phyloP scores from a whole-genome alignment of 495 filamentous ascomycete genomes.

The Lindgomyces ingoldianus region DNA sequence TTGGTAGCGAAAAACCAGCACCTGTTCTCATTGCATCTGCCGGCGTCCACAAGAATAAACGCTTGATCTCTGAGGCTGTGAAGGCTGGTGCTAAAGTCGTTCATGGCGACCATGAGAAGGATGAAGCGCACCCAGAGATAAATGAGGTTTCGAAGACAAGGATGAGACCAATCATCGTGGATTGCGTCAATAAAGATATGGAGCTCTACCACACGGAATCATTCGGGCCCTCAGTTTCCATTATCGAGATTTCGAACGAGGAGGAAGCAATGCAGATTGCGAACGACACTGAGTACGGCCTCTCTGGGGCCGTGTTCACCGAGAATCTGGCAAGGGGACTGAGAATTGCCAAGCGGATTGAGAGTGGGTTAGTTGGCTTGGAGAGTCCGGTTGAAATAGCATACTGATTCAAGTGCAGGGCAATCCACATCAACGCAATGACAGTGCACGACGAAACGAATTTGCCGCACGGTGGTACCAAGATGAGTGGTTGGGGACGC shows the following conservation, averaged over 20 bases:
- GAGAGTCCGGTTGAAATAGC: neutral
- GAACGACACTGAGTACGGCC: slow-evolving; percentile 49
- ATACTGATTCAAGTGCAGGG: slow-evolving; percentile 31
- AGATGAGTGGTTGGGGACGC: slow-evolving; percentile 80
- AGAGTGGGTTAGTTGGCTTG: slow-evolving; percentile 40
- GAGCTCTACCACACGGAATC: slow-evolving; percentile 78
- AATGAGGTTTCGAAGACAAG: slow-evolving; percentile 53
- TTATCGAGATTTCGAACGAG: slow-evolving; percentile 54
- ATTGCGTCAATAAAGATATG: slow-evolving; percentile 74
- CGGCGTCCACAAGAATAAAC: slow-evolving; percentile 59
- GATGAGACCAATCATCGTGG: slow-evolving; percentile 73
- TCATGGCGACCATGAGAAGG: slow-evolving; percentile 53
- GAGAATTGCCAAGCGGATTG: slow-evolving; percentile 45
- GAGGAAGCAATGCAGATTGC: slow-evolving; percentile 45
- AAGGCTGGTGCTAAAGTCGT: slow-evolving; percentile 68
- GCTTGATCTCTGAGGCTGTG: slow-evolving; percentile 65
- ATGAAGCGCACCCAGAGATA: slow-evolving; percentile 43
- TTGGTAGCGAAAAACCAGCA: slow-evolving; percentile 44
- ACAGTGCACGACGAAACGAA: slow-evolving; percentile 80
- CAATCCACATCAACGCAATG: slow-evolving; percentile 84
- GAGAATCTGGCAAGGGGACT: slow-evolving; percentile 43
- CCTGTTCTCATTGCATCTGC: slow-evolving; percentile 62
- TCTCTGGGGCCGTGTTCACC: slow-evolving; percentile 48
- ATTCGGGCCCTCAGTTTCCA: slow-evolving; percentile 75
- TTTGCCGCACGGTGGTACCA: slow-evolving; percentile 82